Percentiles rank a stretch among this genome's conserved stretches.
Conservation (phyloP, 768 basidiomycete species). For the Pleurotus ostreatus region DNA sequence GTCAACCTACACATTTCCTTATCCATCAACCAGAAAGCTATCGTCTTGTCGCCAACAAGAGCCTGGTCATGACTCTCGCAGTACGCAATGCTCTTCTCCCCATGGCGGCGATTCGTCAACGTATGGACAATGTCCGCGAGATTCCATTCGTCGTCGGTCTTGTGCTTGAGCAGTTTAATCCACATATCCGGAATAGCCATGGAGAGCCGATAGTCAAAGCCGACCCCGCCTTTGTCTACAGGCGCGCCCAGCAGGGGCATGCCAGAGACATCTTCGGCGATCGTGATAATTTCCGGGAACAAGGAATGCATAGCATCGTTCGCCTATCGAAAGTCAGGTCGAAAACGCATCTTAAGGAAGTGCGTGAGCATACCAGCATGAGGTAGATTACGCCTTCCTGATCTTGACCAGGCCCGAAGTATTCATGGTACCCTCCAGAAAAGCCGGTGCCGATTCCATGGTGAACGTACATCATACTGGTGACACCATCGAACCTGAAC, state of each 20-base stretch:
- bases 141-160: constrained; percentile 83
- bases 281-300: constrained; percentile 80
- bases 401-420: constrained; percentile 85
- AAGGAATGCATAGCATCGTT: constrained; percentile 85
- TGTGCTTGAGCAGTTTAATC: constrained; percentile 98
- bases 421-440: constrained; percentile 97
- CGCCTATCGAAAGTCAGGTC: constrained; percentile 50
- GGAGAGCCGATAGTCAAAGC: constrained; percentile 96
- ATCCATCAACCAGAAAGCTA: constrained; percentile 99
- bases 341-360: neutral
- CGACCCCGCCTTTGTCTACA: constrained; percentile 79
- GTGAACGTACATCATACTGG: constrained; percentile 98
- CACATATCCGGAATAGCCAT: constrained; percentile 99
- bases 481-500: constrained; percentile 98
- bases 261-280: constrained; percentile 98
- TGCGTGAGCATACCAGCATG: constrained; percentile 76
- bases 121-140: constrained; percentile 85
- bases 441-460: constrained; percentile 98
- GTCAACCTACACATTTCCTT: constrained; percentile 92
- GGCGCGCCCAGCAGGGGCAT: constrained; percentile 94
- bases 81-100: constrained; percentile 90
- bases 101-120: constrained; percentile 81
- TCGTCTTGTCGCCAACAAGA: constrained; percentile 95
- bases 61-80: constrained; percentile 98
- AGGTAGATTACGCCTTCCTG: constrained; percentile 90